Evolutionary conservation across 192 early-diverging fungal species (phyloP), one percentile per base, ranked within the genome.

Genomic region (Podila verticillata): DNA sequence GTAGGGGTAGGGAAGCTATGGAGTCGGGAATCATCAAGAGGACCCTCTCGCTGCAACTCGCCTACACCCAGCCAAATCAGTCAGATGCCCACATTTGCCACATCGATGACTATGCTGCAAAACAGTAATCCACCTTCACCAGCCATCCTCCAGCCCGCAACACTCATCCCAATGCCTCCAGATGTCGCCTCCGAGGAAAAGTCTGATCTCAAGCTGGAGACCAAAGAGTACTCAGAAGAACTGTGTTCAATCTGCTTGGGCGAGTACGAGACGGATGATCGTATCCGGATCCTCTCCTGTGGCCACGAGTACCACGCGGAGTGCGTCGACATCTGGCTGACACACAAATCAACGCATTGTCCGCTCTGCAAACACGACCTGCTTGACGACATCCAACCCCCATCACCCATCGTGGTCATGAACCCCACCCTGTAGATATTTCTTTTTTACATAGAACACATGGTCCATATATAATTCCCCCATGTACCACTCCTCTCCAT

Each of bases 291-390:
- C 8, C 58, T 82, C 4, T 69, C 73, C 9, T 82, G 81, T 36
- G 47, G 49, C 10, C 81, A 82, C 36, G 81, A 82, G 54, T 82
- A 75, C 44, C 81, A 75, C 28, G 35, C 69, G 2, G 73, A 75
- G 13, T 83, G 82, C 48, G 63, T 83, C 77, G 82, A 83, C 22
- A 32, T 75, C 13, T 84, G 83, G 83, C 48, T 84, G 24, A 72
- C 61, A 26, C 35, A 17, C 34, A 84, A 84, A 48, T 74, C 75
- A 20, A 70, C 67, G 3, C 47, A 69, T 3, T 84, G 83, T 49
- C 83, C 83, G 22, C 65, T 84, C 9, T 84, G 83, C 47, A 84
- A 84, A n/a, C 57, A 66, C 26, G 66, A 80, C 48, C 26, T 80
- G 7, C 28, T 72, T n/a, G 48, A 32, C 28, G 69, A 72, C 30